These are phyloP conservation scores for Fraxinus albicans DNA, from an alignment of 305 asterid species.

Conservation along the genomic window DNA sequence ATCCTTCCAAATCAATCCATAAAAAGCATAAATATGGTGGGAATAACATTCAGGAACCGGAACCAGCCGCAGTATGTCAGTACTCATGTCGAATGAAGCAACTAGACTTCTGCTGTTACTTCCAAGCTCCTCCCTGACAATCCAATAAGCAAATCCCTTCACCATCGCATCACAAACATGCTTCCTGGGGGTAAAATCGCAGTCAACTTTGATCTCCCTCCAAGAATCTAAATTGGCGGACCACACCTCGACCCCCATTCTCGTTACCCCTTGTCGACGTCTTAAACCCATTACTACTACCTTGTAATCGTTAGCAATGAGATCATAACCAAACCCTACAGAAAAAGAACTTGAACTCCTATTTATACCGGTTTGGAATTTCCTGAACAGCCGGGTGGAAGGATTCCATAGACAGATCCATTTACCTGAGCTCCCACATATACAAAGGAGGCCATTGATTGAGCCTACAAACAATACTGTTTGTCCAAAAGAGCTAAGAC, in stretches of 20 bases:
- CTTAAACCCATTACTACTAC: background rate
- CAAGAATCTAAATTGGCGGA: background rate
- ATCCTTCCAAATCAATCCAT: conserved; percentile 2
- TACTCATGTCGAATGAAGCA: background rate
- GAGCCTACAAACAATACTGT: background rate
- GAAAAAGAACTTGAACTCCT: background rate
- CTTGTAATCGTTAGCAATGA: conserved; percentile 3
- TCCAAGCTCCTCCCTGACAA: background rate
- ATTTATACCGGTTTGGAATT: background rate
- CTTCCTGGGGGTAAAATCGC: background rate
- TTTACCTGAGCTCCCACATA: background rate
- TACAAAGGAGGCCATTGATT: background rate
- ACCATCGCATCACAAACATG: background rate
- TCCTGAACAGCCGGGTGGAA: background rate
- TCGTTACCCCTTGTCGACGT: background rate
- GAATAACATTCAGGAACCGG: background rate
- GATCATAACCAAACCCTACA: conserved; percentile 10
- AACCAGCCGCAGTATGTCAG: background rate
- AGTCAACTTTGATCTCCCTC: background rate
- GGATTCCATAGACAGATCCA: background rate
- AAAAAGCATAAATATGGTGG: too few species aligned
- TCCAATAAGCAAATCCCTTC: conserved; percentile 12
- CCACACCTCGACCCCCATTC: background rate
- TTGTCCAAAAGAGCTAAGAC: background rate
- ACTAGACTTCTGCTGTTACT: background rate